Conservation (phyloP, 345 rosid genomes). For the Dipteronia sinensis region DNA sequence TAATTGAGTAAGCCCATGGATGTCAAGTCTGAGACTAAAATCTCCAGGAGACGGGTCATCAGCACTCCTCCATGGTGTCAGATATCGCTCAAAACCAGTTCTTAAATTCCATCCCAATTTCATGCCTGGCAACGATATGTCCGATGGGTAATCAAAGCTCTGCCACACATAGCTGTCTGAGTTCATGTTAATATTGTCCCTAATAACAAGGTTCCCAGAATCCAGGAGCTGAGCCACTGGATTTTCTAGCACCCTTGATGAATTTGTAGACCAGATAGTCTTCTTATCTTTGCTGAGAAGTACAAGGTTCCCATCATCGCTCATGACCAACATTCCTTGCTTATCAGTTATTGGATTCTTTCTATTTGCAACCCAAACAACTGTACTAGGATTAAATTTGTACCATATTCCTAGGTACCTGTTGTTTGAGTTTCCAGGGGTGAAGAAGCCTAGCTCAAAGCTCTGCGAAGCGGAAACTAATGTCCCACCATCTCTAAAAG, state of each 20-base stretch:
- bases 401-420: too few species aligned
- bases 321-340: too few species aligned
- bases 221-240: slow-evolving; percentile 40
- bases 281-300: slow-evolving; percentile 21
- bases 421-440: too few species aligned
- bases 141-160: slow-evolving; percentile 41
- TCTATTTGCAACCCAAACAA: too few species aligned
- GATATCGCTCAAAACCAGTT: slow-evolving; percentile 15
- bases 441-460: too few species aligned
- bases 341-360: too few species aligned
- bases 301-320: slow-evolving; percentile 18
- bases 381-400: too few species aligned
- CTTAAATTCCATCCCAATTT: slow-evolving; percentile 36
- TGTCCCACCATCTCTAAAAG: too few species aligned
- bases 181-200: slow-evolving; percentile 4
- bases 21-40: slow-evolving; percentile 18
- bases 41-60: slow-evolving; percentile 31
- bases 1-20: slow-evolving; percentile 22
- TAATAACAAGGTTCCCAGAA: slow-evolving; percentile 46
- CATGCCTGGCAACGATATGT: slow-evolving; percentile 45
- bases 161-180: slow-evolving; percentile 36
- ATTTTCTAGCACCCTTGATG: slow-evolving; percentile 15
- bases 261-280: slow-evolving; percentile 36
- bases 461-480: too few species aligned
- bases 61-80: slow-evolving; percentile 28